Evolutionary conservation across 257 asterid genomes (phyloP).

Genomic region (Anisodus tanguticus): DNA sequence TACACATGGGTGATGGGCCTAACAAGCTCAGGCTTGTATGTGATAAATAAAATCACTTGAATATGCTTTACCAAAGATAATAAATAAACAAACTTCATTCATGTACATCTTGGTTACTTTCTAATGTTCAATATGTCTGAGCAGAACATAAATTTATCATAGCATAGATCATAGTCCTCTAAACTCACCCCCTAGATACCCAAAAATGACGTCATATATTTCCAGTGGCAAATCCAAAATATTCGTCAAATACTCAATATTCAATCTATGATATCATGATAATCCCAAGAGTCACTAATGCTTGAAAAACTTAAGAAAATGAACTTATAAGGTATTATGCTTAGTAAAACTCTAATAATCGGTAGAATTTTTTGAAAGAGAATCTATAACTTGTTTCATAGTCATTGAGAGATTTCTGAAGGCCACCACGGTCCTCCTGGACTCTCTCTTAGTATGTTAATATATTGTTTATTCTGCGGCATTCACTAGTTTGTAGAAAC

Average conservation of each 20-base stretch:
- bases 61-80: neutral
- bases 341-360: neutral
- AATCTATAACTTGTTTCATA: neutral
- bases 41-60: neutral
- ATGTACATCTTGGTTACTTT: neutral
- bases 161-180: conserved; percentile 1
- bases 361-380: neutral
- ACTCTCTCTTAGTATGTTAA: neutral
- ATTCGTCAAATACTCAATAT: neutral
- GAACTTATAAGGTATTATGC: neutral
- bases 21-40: neutral
- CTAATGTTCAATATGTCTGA: neutral
- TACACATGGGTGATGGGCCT: neutral
- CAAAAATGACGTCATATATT: neutral
- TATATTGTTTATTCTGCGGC: conserved; percentile 12
- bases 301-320: neutral
- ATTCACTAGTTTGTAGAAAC: neutral
- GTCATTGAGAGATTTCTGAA: neutral
- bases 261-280: neutral
- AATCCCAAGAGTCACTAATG: neutral
- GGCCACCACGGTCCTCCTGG: neutral
- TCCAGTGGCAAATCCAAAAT: neutral
- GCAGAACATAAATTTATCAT: neutral
- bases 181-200: neutral
- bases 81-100: neutral